Conservation (phyloP, 345 rosid species). For the Cardiospermum halicacabum region DNA sequence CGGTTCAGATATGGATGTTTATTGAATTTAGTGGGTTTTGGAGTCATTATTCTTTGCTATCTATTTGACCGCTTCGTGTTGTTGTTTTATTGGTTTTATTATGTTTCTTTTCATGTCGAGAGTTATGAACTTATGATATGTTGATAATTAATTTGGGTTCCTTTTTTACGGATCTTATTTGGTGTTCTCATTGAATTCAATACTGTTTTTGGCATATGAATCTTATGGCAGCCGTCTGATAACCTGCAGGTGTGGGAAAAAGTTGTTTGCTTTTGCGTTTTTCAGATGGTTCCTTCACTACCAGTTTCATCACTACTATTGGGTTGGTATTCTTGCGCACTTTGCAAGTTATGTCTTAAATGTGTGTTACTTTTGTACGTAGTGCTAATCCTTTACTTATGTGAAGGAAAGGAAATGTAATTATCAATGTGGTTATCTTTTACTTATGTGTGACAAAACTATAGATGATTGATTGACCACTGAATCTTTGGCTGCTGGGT, state of each 20-base stretch:
- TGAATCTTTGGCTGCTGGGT: not conserved
- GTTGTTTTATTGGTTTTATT: not conserved
- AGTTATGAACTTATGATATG: not conserved
- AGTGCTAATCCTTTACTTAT: not conserved
- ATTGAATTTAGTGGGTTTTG: not conserved
- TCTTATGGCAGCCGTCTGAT: not conserved
- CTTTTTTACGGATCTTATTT: not conserved
- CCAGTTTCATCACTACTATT: conserved; percentile 90
- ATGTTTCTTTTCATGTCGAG: not conserved
- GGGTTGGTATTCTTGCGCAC: conserved; percentile 44
- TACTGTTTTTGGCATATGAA: not conserved
- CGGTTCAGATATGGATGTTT: conserved; percentile 2
- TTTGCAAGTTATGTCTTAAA: not conserved
- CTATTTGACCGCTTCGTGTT: not conserved
- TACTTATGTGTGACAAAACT: not conserved
- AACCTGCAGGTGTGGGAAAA: conserved; percentile 73
- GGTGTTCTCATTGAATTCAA: not conserved
- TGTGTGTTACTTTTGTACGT: not conserved
- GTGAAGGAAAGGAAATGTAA: not conserved
- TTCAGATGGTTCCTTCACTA: conserved; percentile 94
- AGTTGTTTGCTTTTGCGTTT: conserved; percentile 93
- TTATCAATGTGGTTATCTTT: not conserved
- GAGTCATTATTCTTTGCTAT: not conserved
- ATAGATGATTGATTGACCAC: not conserved
- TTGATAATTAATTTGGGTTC: not conserved